Conservation (phyloP, 805 yeast species). For the Candida insectorum region DNA sequence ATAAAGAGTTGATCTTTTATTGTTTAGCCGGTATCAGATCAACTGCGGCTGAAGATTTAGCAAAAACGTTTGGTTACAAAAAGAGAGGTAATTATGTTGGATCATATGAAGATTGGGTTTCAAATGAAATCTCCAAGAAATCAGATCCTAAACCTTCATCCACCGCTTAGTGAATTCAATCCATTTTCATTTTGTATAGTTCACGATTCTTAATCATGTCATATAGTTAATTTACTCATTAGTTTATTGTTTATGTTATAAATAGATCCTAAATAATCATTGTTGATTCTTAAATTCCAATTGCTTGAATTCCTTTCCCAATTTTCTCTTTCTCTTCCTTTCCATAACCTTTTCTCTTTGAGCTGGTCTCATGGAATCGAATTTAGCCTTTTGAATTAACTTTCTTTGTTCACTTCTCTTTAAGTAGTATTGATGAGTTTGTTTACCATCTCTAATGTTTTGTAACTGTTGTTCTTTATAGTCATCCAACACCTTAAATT, state of each 20-base stretch:
- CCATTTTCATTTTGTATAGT: background rate
- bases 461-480: slow-evolving; percentile 51
- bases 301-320: slow-evolving; percentile 73
- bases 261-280: slow-evolving; percentile 1
- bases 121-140: slow-evolving; percentile 25
- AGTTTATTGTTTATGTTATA: background rate
- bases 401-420: slow-evolving; percentile 70
- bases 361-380: slow-evolving; percentile 64
- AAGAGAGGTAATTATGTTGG: slow-evolving; percentile 85
- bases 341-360: slow-evolving; percentile 82
- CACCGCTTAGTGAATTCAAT: background rate
- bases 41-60: slow-evolving; percentile 86
- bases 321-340: slow-evolving; percentile 80
- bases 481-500: slow-evolving; percentile 58
- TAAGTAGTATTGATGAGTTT: slow-evolving; percentile 52
- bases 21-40: slow-evolving; percentile 93
- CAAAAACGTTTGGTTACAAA: slow-evolving; percentile 82
- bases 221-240: slow-evolving; percentile 1
- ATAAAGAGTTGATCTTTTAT: slow-evolving; percentile 78
- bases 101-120: slow-evolving; percentile 81
- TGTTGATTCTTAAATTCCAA: slow-evolving; percentile 30
- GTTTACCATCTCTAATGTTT: slow-evolving; percentile 46
- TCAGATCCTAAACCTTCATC: background rate
- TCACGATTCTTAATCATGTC: background rate
- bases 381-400: slow-evolving; percentile 73